Evolutionary conservation across 2,329 filamentous ascomycete genomes (phyloP), one percentile per base, ranked within the genome.

Genomic region (Bipolaris gigantea): DNA sequence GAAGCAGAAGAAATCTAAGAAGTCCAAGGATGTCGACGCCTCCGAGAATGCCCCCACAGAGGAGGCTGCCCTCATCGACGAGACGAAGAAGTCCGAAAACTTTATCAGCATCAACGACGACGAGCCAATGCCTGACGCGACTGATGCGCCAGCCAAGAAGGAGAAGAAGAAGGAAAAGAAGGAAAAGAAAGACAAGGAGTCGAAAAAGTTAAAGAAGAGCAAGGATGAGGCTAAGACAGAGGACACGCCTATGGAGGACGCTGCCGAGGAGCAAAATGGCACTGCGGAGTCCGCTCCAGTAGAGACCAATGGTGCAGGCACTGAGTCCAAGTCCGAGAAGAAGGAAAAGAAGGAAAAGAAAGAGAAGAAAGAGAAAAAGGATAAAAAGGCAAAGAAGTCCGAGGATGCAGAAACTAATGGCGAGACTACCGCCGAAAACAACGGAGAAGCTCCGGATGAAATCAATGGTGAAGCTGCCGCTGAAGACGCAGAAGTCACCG

Each of bases 301-400:
- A 30, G 60, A 59, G 16, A 50, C 49, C n/a, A 52, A 60, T 27
- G 39, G 53, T 11, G 56, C 53, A 30, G 58, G 64, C 2, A 15
- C 45, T n/a, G 57, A 62, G 30, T 49, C 50, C 23, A 66, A 67
- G 56, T 55, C 51, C 48, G 56, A 47, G 10, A 61, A 62, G 53
- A 64, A 59, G 48, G 53, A 58, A 5, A 63, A 64, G 53, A 70
- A 66, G 48, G 61, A 63, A 4, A 67, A 68, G 50, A 64, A 69
- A 46, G 51, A 66, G 34, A 39, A 39, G 30, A 42, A 42, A 9
- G 39, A 63, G 8, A 23, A 39, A 18, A 42, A 42, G 9, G 39
- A 63, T 8, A 65, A 68, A 50, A 67, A 69, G 53, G 49, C 61
- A 2, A 66, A 68, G 48, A 67, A 70, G 53, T 48, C 60, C 2